Conservation (phyloP, 2,329 filamentous ascomycete species). For the Lithohypha guttulata region DNA sequence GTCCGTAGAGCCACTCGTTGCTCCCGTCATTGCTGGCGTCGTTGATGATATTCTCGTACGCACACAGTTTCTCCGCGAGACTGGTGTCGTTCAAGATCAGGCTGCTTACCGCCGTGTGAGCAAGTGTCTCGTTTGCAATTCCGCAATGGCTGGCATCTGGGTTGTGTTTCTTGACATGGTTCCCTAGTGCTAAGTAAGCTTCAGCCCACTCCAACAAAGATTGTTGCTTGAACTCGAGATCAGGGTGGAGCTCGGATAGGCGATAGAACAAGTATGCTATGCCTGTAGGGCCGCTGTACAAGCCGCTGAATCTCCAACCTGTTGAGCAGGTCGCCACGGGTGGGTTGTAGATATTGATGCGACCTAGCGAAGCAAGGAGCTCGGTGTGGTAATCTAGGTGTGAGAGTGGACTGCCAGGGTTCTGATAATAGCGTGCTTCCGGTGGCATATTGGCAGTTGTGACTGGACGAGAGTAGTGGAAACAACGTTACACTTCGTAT, state of each 20-base stretch:
- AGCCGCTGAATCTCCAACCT: slow-evolving; percentile 29
- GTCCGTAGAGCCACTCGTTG: slow-evolving; percentile 57
- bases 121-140: slow-evolving; percentile 40
- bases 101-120: slow-evolving; percentile 37
- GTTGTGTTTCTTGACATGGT: not conserved
- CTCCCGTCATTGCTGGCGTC: slow-evolving; percentile 31
- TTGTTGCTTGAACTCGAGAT: slow-evolving; percentile 35
- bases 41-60: slow-evolving; percentile 9
- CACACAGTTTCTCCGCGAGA: slow-evolving; percentile 30
- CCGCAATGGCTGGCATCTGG: slow-evolving; percentile 40
- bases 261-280: slow-evolving; percentile 47
- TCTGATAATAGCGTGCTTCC: slow-evolving; percentile 9
- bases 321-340: slow-evolving; percentile 21
- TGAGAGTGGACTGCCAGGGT: slow-evolving; percentile 5
- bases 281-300: slow-evolving; percentile 46
- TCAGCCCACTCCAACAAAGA: slow-evolving; percentile 37
- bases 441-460: not conserved
- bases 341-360: slow-evolving; percentile 21
- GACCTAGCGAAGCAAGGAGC: slow-evolving; percentile 15
- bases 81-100: slow-evolving; percentile 32
- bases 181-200: slow-evolving; percentile 30
- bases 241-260: slow-evolving; percentile 36
- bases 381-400: slow-evolving; percentile 13
- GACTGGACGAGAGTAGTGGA: too few species aligned
- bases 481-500: too few species aligned